phyloP scores from a whole-genome alignment of 495 filamentous ascomycete genomes.

The Hyaloscypha variabilis region DNA sequence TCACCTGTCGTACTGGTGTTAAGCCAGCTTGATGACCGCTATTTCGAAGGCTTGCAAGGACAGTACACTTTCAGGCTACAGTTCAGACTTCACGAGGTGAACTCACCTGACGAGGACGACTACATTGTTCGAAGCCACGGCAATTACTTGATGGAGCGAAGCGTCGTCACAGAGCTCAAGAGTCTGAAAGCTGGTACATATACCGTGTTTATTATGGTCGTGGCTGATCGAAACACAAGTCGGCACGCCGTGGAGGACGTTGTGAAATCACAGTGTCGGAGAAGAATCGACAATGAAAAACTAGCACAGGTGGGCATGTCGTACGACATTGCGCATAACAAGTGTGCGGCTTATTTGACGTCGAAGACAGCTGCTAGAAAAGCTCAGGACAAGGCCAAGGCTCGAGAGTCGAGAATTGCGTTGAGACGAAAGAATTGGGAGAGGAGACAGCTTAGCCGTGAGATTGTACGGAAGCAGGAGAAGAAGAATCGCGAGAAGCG shows the following conservation, averaged over 20 bases:
- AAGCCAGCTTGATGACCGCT: constrained; percentile 79
- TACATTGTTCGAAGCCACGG: constrained; percentile 82
- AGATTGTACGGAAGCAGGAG: constrained; percentile 28
- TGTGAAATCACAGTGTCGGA: constrained; percentile 42
- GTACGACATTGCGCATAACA: constrained; percentile 84
- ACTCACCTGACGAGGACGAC: constrained; percentile 65
- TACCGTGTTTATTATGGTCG: constrained; percentile 19
- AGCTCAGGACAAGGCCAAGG: constrained; percentile 20
- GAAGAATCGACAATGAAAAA: constrained; percentile 61
- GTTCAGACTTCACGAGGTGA: constrained; percentile 82
- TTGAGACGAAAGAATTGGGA: constrained; percentile 30
- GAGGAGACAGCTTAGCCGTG: constrained; percentile 22
- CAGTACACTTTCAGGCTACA: constrained; percentile 78
- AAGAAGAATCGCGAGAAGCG: constrained; percentile 33
- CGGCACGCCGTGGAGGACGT: constrained; percentile 65
- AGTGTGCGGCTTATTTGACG: constrained; percentile 36
- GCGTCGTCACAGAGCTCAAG: constrained; percentile 70
- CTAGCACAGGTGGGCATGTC: constrained; percentile 78
- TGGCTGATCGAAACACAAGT: constrained; percentile 34
- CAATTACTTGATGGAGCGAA: constrained; percentile 61
- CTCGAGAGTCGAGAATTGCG: constrained; percentile 24
- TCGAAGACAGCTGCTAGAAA: constrained; percentile 17
- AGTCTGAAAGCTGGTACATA: constrained; percentile 48
- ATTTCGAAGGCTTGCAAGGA: constrained; percentile 81
- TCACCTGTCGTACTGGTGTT: constrained; percentile 81